Conservation (phyloP, 2,329 filamentous ascomycete genomes). For the Leptodontidium sp. region DNA sequence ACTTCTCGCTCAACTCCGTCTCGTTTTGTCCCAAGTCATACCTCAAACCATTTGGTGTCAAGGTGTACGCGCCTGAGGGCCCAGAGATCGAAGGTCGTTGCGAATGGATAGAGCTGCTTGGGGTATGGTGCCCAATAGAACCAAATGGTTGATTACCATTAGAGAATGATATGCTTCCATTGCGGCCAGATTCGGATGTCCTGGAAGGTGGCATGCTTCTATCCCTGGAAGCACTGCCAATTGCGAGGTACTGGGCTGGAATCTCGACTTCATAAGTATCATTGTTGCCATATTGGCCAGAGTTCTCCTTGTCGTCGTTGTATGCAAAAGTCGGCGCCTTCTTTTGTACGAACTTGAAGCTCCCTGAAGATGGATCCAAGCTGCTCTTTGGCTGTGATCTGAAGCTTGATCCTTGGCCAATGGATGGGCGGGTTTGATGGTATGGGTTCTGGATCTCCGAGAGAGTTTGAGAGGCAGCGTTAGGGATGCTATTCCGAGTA, state of each 20-base stretch:
- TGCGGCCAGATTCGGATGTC: conserved; percentile 55
- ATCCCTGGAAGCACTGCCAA: conserved; percentile 60
- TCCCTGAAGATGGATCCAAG: conserved; percentile 55
- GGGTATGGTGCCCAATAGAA: conserved; percentile 49
- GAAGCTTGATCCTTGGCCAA: conserved; percentile 52
- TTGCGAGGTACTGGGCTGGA: conserved; percentile 50
- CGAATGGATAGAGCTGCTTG: conserved; percentile 56
- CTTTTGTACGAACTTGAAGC: conserved; percentile 50
- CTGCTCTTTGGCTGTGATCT: conserved; percentile 50
- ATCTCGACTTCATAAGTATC: conserved; percentile 42
- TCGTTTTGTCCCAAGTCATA: conserved; percentile 42
- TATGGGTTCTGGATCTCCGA: conserved; percentile 53
- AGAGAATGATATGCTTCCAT: conserved; percentile 37
- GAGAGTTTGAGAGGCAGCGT: conserved; percentile 47
- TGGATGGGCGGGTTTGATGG: conserved; percentile 54
- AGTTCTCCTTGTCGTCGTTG: conserved; percentile 46
- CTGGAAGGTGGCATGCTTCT: conserved; percentile 64
- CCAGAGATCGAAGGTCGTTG: conserved; percentile 55
- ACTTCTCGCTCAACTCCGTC: conserved; percentile 42
- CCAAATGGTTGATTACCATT: conserved; percentile 41
- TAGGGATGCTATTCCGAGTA: conserved; percentile 57
- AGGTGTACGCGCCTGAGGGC: conserved; percentile 56
- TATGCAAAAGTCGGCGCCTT: conserved; percentile 38
- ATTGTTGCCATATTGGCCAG: conserved; percentile 34
- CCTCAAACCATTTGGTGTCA: conserved; percentile 53